phyloP scores from a whole-genome alignment of 331 rosid genomes.

The Arachis monticola region DNA sequence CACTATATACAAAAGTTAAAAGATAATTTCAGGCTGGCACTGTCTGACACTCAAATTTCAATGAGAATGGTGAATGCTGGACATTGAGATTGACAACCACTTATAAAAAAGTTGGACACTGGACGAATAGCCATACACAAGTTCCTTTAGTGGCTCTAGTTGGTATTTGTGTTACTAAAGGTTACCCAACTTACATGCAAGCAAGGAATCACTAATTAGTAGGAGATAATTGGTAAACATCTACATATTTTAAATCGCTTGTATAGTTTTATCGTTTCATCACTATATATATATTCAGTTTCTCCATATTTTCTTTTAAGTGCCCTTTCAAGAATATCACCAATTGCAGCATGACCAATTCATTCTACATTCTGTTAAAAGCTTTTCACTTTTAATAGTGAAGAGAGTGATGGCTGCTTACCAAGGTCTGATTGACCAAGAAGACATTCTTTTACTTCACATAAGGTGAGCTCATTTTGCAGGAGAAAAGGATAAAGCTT shows the following conservation, averaged over 20 bases:
- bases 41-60: conserved; percentile 21
- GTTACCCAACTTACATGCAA: no score
- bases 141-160: no score
- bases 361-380: not conserved
- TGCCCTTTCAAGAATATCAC: not conserved
- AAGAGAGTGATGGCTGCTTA: not conserved
- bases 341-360: not conserved
- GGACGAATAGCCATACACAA: no score
- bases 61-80: not conserved
- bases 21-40: conserved; percentile 10
- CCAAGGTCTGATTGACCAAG: not conserved
- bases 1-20: conserved; percentile 1
- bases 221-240: no score
- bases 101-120: no score
- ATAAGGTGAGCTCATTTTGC: not conserved
- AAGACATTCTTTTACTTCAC: not conserved
- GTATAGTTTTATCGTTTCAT: no score
- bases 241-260: no score
- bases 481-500: not conserved
- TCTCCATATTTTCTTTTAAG: no score
- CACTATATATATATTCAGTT: no score
- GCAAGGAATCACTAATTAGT: no score
- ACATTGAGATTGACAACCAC: no score
- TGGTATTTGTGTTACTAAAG: no score
- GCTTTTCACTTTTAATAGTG: conserved; percentile 2